Evolutionary conservation across 2,329 filamentous ascomycete genomes (phyloP).

Genomic region (Parafenestella ontariensis): DNA sequence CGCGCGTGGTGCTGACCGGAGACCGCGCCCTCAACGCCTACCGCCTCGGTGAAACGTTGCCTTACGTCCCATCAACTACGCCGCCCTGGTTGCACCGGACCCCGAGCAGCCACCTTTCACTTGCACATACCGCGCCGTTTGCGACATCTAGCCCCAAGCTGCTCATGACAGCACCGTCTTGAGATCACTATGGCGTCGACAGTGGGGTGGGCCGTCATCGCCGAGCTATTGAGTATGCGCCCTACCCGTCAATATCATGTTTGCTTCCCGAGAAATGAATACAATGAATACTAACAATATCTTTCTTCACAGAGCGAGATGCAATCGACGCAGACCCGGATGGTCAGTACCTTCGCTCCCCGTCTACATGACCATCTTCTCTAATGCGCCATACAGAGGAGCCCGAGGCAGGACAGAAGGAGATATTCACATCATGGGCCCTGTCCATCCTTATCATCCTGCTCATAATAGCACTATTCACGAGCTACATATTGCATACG

Average conservation of each 20-base stretch:
- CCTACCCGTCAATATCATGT: slow-evolving; percentile 1
- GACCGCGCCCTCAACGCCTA: neutral
- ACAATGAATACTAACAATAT: slow-evolving; percentile 9
- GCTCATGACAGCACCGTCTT: slow-evolving; percentile 37
- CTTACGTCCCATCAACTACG: slow-evolving; percentile 8
- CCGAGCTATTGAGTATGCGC: slow-evolving; percentile 50
- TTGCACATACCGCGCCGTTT: slow-evolving; percentile 3
- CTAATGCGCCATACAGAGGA: slow-evolving; percentile 61
- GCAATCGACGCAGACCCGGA: slow-evolving; percentile 57
- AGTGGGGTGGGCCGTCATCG: slow-evolving; percentile 46
- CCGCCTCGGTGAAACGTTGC: slow-evolving; percentile 32
- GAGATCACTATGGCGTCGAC: slow-evolving; percentile 49
- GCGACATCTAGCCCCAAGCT: slow-evolving; percentile 14
- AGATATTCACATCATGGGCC: slow-evolving; percentile 95
- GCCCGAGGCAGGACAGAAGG: slow-evolving; percentile 85
- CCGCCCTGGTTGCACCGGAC: slow-evolving; percentile 21
- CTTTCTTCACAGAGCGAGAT: slow-evolving; percentile 50
- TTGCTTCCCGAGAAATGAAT: neutral
- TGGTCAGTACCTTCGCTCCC: slow-evolving; percentile 39
- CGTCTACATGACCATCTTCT: slow-evolving; percentile 19
- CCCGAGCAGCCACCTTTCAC: slow-evolving; percentile 23
- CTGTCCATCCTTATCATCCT: slow-evolving; percentile 96
- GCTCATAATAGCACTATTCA: slow-evolving; percentile 92
- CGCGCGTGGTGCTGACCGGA: neutral
- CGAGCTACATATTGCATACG: slow-evolving; percentile 94